Conservation (phyloP, 345 rosid species). For the Firmiana major region DNA sequence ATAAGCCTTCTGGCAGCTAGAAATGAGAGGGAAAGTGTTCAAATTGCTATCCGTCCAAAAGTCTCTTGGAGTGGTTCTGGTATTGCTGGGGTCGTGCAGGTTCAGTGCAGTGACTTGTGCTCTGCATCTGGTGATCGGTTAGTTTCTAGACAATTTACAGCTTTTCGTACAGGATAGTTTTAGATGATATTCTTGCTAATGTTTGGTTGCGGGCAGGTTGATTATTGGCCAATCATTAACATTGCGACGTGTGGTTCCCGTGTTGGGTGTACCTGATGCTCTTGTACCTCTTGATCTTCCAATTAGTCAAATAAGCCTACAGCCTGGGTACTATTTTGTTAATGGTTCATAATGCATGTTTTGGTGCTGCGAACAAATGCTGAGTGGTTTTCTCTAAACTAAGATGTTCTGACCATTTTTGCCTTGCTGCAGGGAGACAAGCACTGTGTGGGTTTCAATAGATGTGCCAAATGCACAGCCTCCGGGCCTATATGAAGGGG, state of each 20-base stretch:
- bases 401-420: constrained; percentile 17
- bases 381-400: constrained; percentile 11
- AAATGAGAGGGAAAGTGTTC: constrained; percentile 94
- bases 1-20: constrained; percentile 91
- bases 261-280: constrained; percentile 96
- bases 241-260: constrained; percentile 64
- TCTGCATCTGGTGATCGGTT: constrained; percentile 84
- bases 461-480: constrained; percentile 86
- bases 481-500: constrained; percentile 92
- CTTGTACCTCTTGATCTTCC: constrained; percentile 90
- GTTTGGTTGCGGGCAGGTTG: constrained; percentile 46
- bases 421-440: constrained; percentile 65
- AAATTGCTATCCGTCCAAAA: constrained; percentile 89
- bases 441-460: constrained; percentile 82
- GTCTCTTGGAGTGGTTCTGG: constrained; percentile 42
- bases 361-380: not conserved
- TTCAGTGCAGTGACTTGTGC: constrained; percentile 81
- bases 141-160: constrained; percentile 28
- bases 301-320: constrained; percentile 61
- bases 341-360: constrained; percentile 6
- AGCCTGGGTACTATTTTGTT: constrained; percentile 63
- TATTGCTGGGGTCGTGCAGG: constrained; percentile 70
- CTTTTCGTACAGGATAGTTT: not conserved
- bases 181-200: constrained; percentile 16
- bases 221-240: constrained; percentile 70